Evolutionary conservation across 306 rosid genomes (phyloP), one percentile per base, ranked within the genome.

Genomic region (Gastrolobium bilobum): DNA sequence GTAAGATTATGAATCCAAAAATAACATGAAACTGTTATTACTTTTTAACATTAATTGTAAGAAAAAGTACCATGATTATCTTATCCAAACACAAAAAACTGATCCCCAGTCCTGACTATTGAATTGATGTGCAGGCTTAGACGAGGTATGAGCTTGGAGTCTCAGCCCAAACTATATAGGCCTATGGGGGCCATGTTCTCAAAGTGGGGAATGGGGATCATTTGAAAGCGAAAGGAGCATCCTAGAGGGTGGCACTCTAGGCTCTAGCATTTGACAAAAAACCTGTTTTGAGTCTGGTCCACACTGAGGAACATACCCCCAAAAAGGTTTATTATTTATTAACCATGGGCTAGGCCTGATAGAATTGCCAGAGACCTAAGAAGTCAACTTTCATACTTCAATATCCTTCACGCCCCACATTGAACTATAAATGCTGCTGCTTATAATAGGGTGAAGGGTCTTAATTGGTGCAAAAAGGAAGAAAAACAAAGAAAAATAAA

Each of bases 261-360:
- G 46, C 10, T 38, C 59, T 70, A 71, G 71, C 62, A 33, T 60
- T 68, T 51, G 61, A 60, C 68, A 42, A 61, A 42, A 61, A 61
- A 6, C 50, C 14, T 68, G 33, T 6, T 2, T 2, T 57, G 26
- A 74, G 50, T 30, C 13, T 54, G 79, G 79, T 38, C 82, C 64
- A 82, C 7, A 34, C 26, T 20, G 20, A 43, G 10, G 63, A 44
- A 64, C 33, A 38, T 60, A 44, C 40, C 6, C 61, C 11, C 30
- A 0, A 56, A 56, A 52, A 10, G 4, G 33, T 54, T 54, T 26
- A 2, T 11, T 31, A 58, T 31, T 51, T n/a, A 76, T 33, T 76
- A 68, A 40, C 62, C 38, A 61, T 75, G 73, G 67, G 73, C 77
- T 50, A 68, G 43, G 58, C 37, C 14, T 73, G 13, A 68, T 15